Percentiles rank a stretch among this genome's conserved stretches.
Evolutionary conservation across 371 early-diverging fungal genomes (phyloP).

Genomic region (Mortierella sp.): DNA sequence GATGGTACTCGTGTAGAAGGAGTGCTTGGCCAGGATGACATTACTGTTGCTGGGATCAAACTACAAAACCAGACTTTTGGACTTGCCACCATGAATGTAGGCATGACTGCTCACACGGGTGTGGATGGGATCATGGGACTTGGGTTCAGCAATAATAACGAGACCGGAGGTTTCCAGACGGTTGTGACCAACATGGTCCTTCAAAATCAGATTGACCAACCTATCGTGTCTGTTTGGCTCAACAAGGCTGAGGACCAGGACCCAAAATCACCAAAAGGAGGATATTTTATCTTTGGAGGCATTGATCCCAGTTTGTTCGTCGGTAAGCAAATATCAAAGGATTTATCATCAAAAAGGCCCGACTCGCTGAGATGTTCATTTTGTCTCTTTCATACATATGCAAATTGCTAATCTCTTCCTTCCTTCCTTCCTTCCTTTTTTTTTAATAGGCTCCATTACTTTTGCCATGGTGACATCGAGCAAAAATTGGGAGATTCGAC

Average conservation of each 20-base stretch:
- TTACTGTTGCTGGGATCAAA: neutral
- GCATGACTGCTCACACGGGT: neutral
- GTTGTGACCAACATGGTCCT: neutral
- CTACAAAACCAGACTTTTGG: neutral
- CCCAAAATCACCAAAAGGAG: neutral
- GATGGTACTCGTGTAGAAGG: neutral
- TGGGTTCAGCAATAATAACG: neutral
- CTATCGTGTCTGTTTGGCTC: neutral
- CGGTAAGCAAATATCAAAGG: neutral
- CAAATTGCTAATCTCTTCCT: neutral
- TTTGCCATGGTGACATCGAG: neutral
- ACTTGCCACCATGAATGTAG: neutral
- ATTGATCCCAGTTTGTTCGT: neutral
- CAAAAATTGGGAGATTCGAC: neutral
- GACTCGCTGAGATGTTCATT: too few relatives aligned
- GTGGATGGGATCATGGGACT: constrained; percentile 1
- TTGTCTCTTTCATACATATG: too few relatives aligned
- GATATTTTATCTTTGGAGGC: neutral
- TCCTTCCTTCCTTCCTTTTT: neutral
- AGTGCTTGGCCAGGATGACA: neutral
- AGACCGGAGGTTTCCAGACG: neutral
- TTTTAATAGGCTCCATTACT: neutral
- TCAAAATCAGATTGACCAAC: neutral
- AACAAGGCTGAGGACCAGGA: neutral
- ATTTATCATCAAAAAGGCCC: too few relatives aligned